Base-by-base conservation (phyloP, 257 asterid genomes). In the Solanum arcanum region DNA sequence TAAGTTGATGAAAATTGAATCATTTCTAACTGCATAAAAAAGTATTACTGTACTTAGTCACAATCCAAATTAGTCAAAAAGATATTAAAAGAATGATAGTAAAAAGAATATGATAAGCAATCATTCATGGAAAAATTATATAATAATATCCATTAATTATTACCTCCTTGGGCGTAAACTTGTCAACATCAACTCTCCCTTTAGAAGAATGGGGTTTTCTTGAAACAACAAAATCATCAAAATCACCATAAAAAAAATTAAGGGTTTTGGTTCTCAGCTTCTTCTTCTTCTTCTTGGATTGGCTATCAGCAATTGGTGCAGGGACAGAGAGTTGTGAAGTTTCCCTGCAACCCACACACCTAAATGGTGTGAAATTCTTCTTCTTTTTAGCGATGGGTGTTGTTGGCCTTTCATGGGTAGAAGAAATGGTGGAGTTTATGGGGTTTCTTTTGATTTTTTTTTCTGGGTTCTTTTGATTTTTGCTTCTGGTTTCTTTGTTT, bases 211-310 rank as follows among this genome's bases (percentile, higher is more conserved):
- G 86, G 37, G 95, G 94, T 89, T 95, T 93, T 74, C 92, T 92
- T 37, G 97, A 92, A 92, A 94, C 96, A 60, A 94, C 98, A 90
- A 93, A 92, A 90, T 95, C 96, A 60, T 94, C 96, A 88, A 96
- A 93, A 33, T 33, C 75, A 33, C 44, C 29, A 73, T 25, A 21
- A 69, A 49, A 23, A 69, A 62, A 69, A 27, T 69, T 85, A 7
- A 46, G 44, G 81, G 86, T 18, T 41, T 84, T 84, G 64, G 23
- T 68, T 49, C 60, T 52, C 60, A 52, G 60, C 60, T 68, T 68
- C 42, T 29, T 29, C 27, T 72, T 85, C 18, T 84, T 59, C 5
- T 86, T 86, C 52, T 21, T 86, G 41, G 84, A 78, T 46, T 78
- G 42, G 66, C 42, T 16, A 21, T 78, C 42, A 78, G 27, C 6